Conservation (phyloP, 495 filamentous ascomycete genomes). For the Bombardia bombarda region DNA sequence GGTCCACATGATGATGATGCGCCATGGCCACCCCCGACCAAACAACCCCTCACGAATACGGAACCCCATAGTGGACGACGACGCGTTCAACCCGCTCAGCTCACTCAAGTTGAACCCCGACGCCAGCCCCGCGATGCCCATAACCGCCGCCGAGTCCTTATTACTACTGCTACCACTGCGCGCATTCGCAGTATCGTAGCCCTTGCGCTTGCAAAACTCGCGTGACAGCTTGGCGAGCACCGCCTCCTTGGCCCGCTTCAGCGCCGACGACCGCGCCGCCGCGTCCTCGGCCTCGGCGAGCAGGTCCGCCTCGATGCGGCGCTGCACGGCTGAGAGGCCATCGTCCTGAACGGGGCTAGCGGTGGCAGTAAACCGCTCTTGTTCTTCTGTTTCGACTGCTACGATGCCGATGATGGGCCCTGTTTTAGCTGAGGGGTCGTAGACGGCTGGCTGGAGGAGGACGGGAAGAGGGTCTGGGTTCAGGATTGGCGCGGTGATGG, state of each 20-base stretch:
- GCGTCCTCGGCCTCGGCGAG: slow-evolving; percentile 32
- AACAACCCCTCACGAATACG: slow-evolving; percentile 36
- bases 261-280: slow-evolving; percentile 31
- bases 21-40: slow-evolving; percentile 27
- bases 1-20: slow-evolving; percentile 11
- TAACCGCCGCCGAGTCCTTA: slow-evolving; percentile 21
- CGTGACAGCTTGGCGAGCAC: slow-evolving; percentile 37
- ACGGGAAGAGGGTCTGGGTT: slow-evolving; percentile 32
- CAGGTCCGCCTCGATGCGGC: slow-evolving; percentile 32
- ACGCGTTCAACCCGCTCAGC: too few species aligned
- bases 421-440: slow-evolving; percentile 33
- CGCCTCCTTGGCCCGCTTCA: slow-evolving; percentile 35
- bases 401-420: slow-evolving; percentile 13
- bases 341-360: slow-evolving; percentile 1
- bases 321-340: slow-evolving; percentile 35
- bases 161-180: too few species aligned
- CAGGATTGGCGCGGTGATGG: slow-evolving; percentile 42
- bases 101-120: slow-evolving; percentile 16
- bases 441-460: slow-evolving; percentile 36
- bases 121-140: slow-evolving; percentile 7
- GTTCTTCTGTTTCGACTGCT: not conserved
- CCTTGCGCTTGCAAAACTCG: slow-evolving; percentile 26
- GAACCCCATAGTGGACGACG: slow-evolving; percentile 11
- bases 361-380: not conserved
- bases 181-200: not conserved